Evolutionary conservation across 768 basidiomycete species (phyloP), one percentile per base, ranked within the genome.

Genomic region (Trametopsis cervina): DNA sequence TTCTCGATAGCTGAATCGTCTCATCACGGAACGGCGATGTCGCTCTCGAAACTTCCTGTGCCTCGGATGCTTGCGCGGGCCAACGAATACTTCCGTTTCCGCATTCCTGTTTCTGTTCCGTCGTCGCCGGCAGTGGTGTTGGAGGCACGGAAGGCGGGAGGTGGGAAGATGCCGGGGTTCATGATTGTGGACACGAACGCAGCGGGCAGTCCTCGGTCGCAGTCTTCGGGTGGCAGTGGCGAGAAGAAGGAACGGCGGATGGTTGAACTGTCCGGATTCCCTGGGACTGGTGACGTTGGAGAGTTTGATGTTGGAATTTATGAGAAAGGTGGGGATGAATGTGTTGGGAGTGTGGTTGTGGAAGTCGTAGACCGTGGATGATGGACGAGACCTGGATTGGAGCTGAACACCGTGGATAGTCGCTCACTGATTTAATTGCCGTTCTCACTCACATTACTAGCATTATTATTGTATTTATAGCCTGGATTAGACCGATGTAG

Each of bases 1-100:
- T 80, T 80, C 56, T 77, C 80, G 13, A 64, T 83, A 23, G 51
- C 51, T 21, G 80, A 79, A 57, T 82, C 81, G 3, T 81, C 80
- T 10, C 74, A 72, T 40, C 29, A 33, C 29, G 29, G 29, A 33
- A 33, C 29, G 15, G 15, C 29, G 29, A 33, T 33, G 29, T 7
- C 7, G 9, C 15, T 33, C 9, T 33, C 29, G 29, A 33, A 33
- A 15, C 48, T 54, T 18, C 44, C 48, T 47, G 57, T 57, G 10
- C 45, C 57, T 25, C 68, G 75, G 29, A 75, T 77, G 55, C 59
- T 83, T 49, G 71, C 77, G 25, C 73, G 81, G 25, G 63, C 69
- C 2, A 80, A 78, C 20, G 80, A 83, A 54, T 69, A 63, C 52
- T 83, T 84, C 70, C 73, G 69, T 54, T 81, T 81, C 62, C 68